phyloP scores from a whole-genome alignment of 2,329 filamentous ascomycete species.

The Talaromyces pinophilus region DNA sequence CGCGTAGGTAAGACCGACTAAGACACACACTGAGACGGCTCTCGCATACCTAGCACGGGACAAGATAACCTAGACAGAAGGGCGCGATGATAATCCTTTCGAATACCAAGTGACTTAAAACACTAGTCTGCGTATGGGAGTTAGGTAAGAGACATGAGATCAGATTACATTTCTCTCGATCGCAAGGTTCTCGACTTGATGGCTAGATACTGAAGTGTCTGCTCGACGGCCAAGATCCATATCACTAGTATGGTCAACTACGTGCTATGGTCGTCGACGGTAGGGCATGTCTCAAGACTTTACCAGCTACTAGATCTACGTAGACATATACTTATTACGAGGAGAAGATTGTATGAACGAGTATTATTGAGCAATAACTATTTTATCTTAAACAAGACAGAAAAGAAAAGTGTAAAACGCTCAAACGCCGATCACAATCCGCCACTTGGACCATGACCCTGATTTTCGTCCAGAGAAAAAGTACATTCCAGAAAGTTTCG shows the following conservation, averaged over 20 bases:
- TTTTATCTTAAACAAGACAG: constrained; percentile 10
- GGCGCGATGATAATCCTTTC: too few relatives aligned
- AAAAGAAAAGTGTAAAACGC: constrained; percentile 16
- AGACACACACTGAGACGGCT: background rate
- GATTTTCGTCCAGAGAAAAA: constrained; percentile 23
- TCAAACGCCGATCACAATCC: constrained; percentile 24
- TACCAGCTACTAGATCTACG: background rate
- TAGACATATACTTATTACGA: background rate
- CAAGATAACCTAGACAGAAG: background rate
- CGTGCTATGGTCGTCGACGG: background rate
- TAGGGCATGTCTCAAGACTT: background rate
- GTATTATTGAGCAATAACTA: constrained; percentile 17
- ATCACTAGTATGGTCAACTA: too few relatives aligned
- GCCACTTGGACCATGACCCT: constrained; percentile 21
- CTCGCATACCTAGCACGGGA: background rate
- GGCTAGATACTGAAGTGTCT: too few relatives aligned
- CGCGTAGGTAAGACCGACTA: background rate
- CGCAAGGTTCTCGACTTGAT: too few relatives aligned
- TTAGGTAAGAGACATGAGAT: too few relatives aligned
- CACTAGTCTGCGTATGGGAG: too few relatives aligned
- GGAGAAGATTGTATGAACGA: constrained; percentile 1
- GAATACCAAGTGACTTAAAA: too few relatives aligned
- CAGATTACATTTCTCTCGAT: too few relatives aligned
- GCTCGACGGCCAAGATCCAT: too few relatives aligned
- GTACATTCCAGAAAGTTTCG: constrained; percentile 22